phyloP scores from a whole-genome alignment of 192 early-diverging fungal genomes.

The Coemansia sp. region DNA sequence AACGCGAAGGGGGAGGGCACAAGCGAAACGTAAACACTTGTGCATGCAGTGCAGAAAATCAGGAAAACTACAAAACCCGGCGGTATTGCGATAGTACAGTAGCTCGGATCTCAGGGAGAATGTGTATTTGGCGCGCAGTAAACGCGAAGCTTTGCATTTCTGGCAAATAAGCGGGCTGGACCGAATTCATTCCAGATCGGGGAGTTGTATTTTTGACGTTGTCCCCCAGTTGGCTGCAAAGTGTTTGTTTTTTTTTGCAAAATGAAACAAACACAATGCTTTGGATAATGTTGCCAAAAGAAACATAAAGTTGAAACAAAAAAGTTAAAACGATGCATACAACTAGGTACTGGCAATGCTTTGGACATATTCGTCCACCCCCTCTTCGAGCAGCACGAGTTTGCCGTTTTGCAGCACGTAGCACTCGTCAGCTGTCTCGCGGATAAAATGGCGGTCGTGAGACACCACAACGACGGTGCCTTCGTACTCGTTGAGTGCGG shows the following conservation, averaged over 20 bases:
- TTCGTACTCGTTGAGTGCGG: conserved; percentile 66
- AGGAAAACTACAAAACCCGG: neutral
- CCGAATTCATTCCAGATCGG: too few relatives aligned
- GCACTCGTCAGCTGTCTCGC: conserved; percentile 58
- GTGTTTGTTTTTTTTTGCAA: too few relatives aligned
- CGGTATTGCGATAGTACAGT: neutral
- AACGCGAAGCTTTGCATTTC: neutral
- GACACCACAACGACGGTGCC: conserved; percentile 81
- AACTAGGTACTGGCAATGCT: neutral
- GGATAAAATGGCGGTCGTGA: conserved; percentile 87
- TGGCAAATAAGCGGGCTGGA: too few relatives aligned
- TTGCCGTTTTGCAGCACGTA: conserved; percentile 57
- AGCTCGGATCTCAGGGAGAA: neutral
- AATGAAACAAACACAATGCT: too few relatives aligned
- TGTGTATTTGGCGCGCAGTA: neutral
- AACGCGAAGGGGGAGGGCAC: neutral
- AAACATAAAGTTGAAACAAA: too few relatives aligned
- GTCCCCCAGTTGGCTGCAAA: too few relatives aligned
- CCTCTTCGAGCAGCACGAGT: conserved; percentile 59
- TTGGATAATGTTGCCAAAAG: neutral
- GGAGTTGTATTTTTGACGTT: too few relatives aligned
- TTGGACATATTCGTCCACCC: conserved; percentile 64
- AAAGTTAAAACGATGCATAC: too few relatives aligned
- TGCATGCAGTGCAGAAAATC: neutral
- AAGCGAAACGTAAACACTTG: neutral